Base-by-base conservation (phyloP, 352 stramenopile genomes). In the Globisporangium iwayamae region DNA sequence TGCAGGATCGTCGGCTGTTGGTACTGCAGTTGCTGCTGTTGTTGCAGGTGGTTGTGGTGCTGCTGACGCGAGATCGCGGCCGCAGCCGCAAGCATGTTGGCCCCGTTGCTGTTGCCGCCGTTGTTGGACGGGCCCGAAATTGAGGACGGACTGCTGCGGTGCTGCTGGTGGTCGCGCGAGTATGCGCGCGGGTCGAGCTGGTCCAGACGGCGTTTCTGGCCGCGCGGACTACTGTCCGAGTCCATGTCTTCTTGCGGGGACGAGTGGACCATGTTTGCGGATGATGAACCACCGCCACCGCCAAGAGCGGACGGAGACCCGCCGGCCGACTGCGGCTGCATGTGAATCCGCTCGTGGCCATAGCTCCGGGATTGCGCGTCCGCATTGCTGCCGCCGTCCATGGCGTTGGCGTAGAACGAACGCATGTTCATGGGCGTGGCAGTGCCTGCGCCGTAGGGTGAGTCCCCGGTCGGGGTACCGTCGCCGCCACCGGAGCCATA, bases 171-270 rank as follows among this genome's bases (percentile, higher is more conserved):
- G 13, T 45, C 36, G 32, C 34, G 25, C 4, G 38, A 11, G 30
- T 38, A 36, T 8, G 39, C 45, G 28, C 59, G 64, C 34, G 63
- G 52, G 36, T 76, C 68, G 47, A 73, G 78, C 63, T 74, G 69
- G 20, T 60, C 69, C 30, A 83, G 51, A 8, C 78, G 76, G 9
- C 76, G 74, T 56, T 85, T 85, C 9, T 81, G 55, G 4, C 74
- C 68, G 4, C 75, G 75, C 41, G 51, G 25, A n/a, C 61, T 55
- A 14, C 65, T 53, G 32, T 67, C 52, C 25, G 54, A 61, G 16
- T 63, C 60, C 28, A 60, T 39, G 28, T 51, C 60, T 9, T 53
- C 51, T 14, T 38, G 39, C 11, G 63, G 56, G 8, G 43, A 60
- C 20, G 41, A 30, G n/a, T 43, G 32, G 64, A 4, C 57, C 9